Percentiles rank a stretch among this genome's conserved stretches.
phyloP scores from a whole-genome alignment of 768 basidiomycete genomes.

The Lactifluus echinatus region DNA sequence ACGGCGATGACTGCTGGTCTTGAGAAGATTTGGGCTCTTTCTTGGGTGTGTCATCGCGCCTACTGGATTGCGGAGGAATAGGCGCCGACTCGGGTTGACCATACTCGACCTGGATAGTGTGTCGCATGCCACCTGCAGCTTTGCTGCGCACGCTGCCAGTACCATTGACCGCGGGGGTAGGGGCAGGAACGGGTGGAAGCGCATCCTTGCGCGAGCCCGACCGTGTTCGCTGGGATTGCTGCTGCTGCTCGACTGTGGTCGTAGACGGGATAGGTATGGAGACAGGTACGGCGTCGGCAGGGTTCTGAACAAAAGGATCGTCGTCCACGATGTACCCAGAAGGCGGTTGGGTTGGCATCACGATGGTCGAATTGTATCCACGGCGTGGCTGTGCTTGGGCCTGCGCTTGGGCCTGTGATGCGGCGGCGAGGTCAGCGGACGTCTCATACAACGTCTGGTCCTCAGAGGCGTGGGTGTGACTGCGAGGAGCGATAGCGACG shows the following conservation, averaged over 20 bases:
- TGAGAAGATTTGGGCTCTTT: conserved; percentile 2
- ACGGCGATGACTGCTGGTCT: background rate
- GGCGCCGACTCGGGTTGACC: conserved; percentile 42
- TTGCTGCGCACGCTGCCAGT: conserved; percentile 37
- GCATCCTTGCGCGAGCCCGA: conserved; percentile 11
- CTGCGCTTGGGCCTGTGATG: conserved; percentile 22
- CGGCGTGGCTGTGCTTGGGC: conserved; percentile 24
- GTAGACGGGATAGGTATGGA: conserved; percentile 26
- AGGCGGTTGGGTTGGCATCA: conserved; percentile 36
- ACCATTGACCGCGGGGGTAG: conserved; percentile 25
- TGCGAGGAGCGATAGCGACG: conserved; percentile 28
- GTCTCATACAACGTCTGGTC: conserved; percentile 52
- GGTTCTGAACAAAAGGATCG: conserved; percentile 54
- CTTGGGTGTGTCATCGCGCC: conserved; percentile 13
- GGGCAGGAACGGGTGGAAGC: conserved; percentile 9
- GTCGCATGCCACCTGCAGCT: conserved; percentile 46
- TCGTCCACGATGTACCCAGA: conserved; percentile 45
- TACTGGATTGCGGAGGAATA: conserved; percentile 4
- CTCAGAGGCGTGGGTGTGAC: conserved; percentile 39
- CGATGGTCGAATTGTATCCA: conserved; percentile 31
- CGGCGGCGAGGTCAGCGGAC: conserved; percentile 47
- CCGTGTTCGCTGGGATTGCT: conserved; percentile 3
- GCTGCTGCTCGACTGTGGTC: conserved; percentile 17
- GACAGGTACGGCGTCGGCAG: conserved; percentile 27
- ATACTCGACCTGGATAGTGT: conserved; percentile 97